phyloP scores from a whole-genome alignment of 768 basidiomycete species.

The Naganishia randhawae region DNA sequence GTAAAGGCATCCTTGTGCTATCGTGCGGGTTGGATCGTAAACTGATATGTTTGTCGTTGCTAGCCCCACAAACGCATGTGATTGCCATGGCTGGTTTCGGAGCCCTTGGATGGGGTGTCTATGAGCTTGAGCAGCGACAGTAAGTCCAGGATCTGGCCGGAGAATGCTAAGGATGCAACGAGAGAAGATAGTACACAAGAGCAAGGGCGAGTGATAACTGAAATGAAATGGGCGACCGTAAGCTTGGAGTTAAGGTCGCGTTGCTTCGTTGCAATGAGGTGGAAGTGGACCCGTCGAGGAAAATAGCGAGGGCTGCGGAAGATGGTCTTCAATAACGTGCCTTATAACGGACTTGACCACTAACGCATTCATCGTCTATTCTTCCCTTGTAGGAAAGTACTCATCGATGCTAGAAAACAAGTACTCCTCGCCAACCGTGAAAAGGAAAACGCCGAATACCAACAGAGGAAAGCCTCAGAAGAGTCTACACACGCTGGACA shows the following conservation, averaged over 20 bases:
- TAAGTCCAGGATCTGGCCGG: slow-evolving; percentile 28
- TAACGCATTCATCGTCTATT: neutral
- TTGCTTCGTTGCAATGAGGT: no score
- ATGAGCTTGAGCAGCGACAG: slow-evolving; percentile 46
- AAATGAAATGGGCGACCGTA: no score
- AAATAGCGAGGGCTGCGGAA: neutral
- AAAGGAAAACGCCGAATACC: slow-evolving; percentile 39
- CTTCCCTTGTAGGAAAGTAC: slow-evolving; percentile 32
- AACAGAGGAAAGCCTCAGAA: slow-evolving; percentile 33
- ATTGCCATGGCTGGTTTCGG: slow-evolving; percentile 40
- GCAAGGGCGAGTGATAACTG: no score
- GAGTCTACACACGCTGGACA: slow-evolving; percentile 12
- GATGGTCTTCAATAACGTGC: neutral
- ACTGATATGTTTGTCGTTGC: neutral
- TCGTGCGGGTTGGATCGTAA: no score
- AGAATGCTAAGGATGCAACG: no score
- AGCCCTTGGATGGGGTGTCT: slow-evolving; percentile 43
- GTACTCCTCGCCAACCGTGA: slow-evolving; percentile 37
- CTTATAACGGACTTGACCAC: neutral
- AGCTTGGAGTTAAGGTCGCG: no score
- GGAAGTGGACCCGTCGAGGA: neutral
- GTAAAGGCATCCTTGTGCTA: slow-evolving; percentile 57
- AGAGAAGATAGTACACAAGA: no score
- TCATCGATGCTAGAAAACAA: slow-evolving; percentile 41
- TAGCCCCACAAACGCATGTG: slow-evolving; percentile 43